Percentiles rank a stretch among this genome's conserved stretches.
phyloP scores from a whole-genome alignment of 495 filamentous ascomycete genomes.

The Podospora pseudocomata region DNA sequence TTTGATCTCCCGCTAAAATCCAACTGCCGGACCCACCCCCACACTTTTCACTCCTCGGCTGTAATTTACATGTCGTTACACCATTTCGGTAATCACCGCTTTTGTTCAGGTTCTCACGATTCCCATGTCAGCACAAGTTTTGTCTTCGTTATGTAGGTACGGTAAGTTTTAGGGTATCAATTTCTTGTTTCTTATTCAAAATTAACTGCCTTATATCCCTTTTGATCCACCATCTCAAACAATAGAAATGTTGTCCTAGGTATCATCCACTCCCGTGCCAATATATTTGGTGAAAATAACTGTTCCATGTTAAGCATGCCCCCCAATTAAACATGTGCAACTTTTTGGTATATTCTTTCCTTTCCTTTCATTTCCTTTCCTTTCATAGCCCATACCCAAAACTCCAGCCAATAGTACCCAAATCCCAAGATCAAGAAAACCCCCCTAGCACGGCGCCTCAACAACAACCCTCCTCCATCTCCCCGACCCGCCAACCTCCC shows the following conservation, averaged over 20 bases:
- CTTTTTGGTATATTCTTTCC: too few species aligned
- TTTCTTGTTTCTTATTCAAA: neutral
- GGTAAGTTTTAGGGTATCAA: neutral
- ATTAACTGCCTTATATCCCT: neutral
- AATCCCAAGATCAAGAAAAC: neutral
- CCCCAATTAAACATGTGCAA: too few species aligned
- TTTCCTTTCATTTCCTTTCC: too few species aligned
- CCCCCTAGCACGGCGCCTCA: neutral
- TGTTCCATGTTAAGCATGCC: too few species aligned
- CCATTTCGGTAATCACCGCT: neutral
- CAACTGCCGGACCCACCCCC: neutral
- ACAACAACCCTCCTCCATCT: neutral
- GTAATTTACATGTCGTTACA: neutral
- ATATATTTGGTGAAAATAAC: too few species aligned
- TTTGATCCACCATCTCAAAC: neutral
- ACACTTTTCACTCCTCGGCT: neutral
- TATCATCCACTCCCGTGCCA: too few species aligned
- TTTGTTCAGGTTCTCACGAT: neutral
- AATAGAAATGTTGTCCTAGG: neutral
- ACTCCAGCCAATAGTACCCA: neutral
- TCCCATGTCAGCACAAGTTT: neutral
- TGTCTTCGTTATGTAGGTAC: too few species aligned
- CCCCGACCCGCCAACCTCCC: conserved; percentile 10
- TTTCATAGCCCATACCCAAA: too few species aligned
- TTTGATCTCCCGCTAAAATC: neutral